Evolutionary conservation across 257 asterid genomes (phyloP).

Genomic region (Nicotiana paniculata): DNA sequence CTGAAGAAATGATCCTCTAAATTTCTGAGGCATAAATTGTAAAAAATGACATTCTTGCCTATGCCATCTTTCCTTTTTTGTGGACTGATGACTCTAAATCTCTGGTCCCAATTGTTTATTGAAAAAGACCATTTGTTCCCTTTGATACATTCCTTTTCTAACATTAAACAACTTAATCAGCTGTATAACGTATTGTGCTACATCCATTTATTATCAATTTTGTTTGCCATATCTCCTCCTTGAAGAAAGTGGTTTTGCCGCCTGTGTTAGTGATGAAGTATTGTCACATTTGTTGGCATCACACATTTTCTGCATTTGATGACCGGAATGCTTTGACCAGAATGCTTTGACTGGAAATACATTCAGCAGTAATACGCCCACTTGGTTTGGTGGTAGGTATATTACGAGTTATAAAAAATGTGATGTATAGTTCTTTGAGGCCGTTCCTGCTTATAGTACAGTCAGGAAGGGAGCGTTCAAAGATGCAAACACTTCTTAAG

Average conservation of each 20-base stretch:
- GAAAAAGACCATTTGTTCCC: neutral
- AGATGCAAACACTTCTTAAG: neutral
- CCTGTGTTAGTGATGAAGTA: neutral
- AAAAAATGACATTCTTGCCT: neutral
- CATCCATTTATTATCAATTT: neutral
- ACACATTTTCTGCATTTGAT: neutral
- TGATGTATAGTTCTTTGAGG: neutral
- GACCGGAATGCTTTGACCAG: neutral
- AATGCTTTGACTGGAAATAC: neutral
- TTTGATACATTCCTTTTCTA: neutral
- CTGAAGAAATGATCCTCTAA: neutral
- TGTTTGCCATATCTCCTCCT: neutral
- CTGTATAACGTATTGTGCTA: neutral
- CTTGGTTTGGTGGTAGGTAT: neutral
- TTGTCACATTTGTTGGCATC: neutral
- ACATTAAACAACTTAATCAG: neutral
- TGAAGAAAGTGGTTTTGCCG: neutral
- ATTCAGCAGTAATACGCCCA: neutral
- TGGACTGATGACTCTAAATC: neutral
- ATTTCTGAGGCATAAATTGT: neutral
- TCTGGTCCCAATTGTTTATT: neutral
- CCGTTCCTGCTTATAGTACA: too few relatives aligned
- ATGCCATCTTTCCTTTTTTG: neutral
- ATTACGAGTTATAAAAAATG: neutral
- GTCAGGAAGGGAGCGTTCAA: neutral